phyloP scores from a whole-genome alignment of 441 rosid genomes.

The Erysimum cheiri region DNA sequence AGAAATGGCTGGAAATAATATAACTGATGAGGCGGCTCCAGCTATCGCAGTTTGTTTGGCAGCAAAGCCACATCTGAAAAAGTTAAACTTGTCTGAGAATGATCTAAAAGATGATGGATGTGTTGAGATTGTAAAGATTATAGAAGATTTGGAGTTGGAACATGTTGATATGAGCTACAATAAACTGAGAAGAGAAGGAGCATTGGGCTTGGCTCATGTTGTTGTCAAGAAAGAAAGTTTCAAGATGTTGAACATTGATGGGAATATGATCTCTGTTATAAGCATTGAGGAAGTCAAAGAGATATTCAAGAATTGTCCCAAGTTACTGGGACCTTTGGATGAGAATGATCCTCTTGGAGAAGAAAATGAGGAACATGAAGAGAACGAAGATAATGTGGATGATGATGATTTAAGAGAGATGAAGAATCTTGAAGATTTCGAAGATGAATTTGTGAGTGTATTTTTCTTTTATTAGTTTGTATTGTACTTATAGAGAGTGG shows the following conservation, averaged over 20 bases:
- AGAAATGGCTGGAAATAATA: slow-evolving; percentile 91
- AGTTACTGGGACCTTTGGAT: slow-evolving; percentile 69
- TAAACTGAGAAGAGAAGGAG: slow-evolving; percentile 68
- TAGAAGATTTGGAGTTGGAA: slow-evolving; percentile 59
- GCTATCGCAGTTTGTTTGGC: slow-evolving; percentile 61
- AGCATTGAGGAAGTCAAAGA: slow-evolving; percentile 81
- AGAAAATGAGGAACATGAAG: slow-evolving; percentile 55
- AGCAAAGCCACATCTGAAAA: slow-evolving; percentile 60
- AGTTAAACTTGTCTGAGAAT: slow-evolving; percentile 83
- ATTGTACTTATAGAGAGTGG: slow-evolving; percentile 16
- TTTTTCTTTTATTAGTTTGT: slow-evolving; percentile 29
- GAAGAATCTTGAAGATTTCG: slow-evolving; percentile 61
- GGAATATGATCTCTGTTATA: slow-evolving; percentile 76
- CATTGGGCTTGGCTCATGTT: slow-evolving; percentile 65
- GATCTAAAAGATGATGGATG: slow-evolving; percentile 89
- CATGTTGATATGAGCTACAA: slow-evolving; percentile 79
- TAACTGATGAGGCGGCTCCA: slow-evolving; percentile 72
- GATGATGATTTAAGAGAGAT: slow-evolving; percentile 48
- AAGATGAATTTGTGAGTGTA: slow-evolving; percentile 21
- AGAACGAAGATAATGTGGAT: slow-evolving; percentile 35
- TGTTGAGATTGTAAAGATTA: slow-evolving; percentile 64
- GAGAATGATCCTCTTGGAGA: slow-evolving; percentile 91
- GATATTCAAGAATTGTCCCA: slow-evolving; percentile 61
- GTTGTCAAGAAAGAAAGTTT: slow-evolving; percentile 69
- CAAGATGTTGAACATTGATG: slow-evolving; percentile 68